Conservation (phyloP, 768 basidiomycete species). For the Boletus eberwhitei region DNA sequence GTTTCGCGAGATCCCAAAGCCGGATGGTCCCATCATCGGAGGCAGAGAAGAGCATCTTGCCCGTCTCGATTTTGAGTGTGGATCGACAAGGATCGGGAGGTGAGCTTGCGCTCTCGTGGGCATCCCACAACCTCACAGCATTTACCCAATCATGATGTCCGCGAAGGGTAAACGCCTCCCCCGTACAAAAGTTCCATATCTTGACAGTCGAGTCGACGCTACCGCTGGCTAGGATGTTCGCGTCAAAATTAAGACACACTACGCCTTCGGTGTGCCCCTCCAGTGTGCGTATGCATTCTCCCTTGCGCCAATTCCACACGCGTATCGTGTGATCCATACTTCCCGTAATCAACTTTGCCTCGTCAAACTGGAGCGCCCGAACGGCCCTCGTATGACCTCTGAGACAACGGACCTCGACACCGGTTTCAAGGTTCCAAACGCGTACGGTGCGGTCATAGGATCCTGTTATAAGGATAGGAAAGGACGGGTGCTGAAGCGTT, state of each 20-base stretch:
- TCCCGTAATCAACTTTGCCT: conserved; percentile 90
- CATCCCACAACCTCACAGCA: conserved; percentile 90
- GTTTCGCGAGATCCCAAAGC: conserved; percentile 85
- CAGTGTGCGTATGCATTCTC: conserved; percentile 82
- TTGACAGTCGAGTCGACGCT: conserved; percentile 94
- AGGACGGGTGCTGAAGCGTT: conserved; percentile 73
- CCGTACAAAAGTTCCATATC: conserved; percentile 90
- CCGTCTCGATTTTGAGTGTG: conserved; percentile 60
- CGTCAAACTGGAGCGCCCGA: conserved; percentile 91
- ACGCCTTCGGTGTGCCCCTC: conserved; percentile 91
- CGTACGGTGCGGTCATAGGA: conserved; percentile 94
- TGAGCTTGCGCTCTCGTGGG: conserved; percentile 6
- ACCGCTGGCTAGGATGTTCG: conserved; percentile 87
- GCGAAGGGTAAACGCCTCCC: conserved; percentile 86
- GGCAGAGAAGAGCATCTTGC: conserved; percentile 96
- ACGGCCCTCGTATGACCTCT: conserved; percentile 92
- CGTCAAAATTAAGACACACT: conserved; percentile 87
- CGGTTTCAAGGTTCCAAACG: conserved; percentile 96
- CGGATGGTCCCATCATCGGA: conserved; percentile 93
- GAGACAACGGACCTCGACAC: conserved; percentile 75
- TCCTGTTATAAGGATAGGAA: conserved; percentile 95
- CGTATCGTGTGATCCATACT: conserved; percentile 95
- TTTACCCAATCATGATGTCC: conserved; percentile 98
- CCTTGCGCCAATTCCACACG: conserved; percentile 94
- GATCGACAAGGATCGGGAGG: conserved; percentile 24